Evolutionary conservation across 23 red algal genomes (phyloP), one percentile per base, ranked within the genome.

Genomic region (Pyropia haitanensis): DNA sequence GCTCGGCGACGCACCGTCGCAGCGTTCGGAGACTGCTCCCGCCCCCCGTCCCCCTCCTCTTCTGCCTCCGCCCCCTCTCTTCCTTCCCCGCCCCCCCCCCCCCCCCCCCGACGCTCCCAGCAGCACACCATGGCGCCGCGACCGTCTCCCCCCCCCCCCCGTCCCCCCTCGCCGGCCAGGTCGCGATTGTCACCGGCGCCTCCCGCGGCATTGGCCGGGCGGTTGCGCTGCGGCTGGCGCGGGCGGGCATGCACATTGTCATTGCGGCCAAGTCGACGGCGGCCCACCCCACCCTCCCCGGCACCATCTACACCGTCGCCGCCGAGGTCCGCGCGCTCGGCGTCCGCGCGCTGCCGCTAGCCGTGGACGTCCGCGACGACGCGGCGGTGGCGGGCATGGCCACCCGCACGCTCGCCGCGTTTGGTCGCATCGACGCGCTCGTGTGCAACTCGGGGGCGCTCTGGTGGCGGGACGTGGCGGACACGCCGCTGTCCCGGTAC

Each of bases 391-490:
- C 60, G 20, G 39, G 53, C 10, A 76, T 98, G 94, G 80, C 91
- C 18, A 12, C 63, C 26, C 58, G 20, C 32, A 67, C 79, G 27
- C 53, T 64, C 27, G 51, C 64, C 27, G 81, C 63, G 0, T 86
- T 88, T 49, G 94, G 86, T 2, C 62, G 80, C 33, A 78, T 98
- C 32, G 94, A 98, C 51, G 58, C 66, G 32, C 80, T 98, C 17
- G 67, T 98, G 23, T 88, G 83, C 64, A 98, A 98, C 63, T 74
- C 74, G n/a, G 94, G 94, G 21, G 94, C 94, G 23, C 72, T 98
- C 33, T 98, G 94, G 94, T 98, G 94, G 94, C 78, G 80, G 67
- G 65, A 80, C 16, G 85, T 98, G 17, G 86, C 80, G 26, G 59
- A 87, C 27, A 98, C 94, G 21, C 94, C 94, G 18, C 85, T 98